Percentiles rank a stretch among this genome's conserved stretches.
Evolutionary conservation across 768 basidiomycete species (phyloP).

Genomic region (Exidia glandulosa): DNA sequence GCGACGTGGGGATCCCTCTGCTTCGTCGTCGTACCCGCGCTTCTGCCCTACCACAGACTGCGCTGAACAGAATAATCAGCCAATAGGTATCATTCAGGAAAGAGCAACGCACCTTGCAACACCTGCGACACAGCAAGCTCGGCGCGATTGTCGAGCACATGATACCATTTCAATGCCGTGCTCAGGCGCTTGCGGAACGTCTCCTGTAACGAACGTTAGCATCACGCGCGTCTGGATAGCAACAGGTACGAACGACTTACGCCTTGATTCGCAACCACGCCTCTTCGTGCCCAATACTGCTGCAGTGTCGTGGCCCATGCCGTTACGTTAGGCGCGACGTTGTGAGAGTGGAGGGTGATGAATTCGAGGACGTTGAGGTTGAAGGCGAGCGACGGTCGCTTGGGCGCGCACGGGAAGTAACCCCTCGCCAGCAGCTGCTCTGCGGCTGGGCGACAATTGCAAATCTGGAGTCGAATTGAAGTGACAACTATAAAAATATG

Average conservation of each 20-base stretch:
- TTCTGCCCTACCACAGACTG: no score
- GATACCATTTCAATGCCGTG: not conserved
- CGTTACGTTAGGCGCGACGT: slow-evolving; percentile 2
- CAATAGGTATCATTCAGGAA: no score
- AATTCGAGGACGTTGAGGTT: slow-evolving; percentile 4
- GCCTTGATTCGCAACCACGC: not conserved
- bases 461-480: not conserved
- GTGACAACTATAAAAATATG: no score
- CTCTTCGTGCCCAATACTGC: not conserved
- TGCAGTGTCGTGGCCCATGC: slow-evolving; percentile 3
- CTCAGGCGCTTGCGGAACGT: not conserved
- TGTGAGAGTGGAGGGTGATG: not conserved
- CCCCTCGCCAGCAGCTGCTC: not conserved
- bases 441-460: not conserved
- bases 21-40: no score
- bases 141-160: not conserved
- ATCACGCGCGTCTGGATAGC: no score
- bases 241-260: no score
- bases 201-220: no score
- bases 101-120: not conserved
- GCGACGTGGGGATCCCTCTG: no score
- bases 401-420: slow-evolving; percentile 6
- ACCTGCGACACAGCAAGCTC: not conserved
- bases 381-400: slow-evolving; percentile 1
- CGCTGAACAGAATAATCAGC: not conserved